A percentile compares a stretch with the other conserved stretches of the same genome.
Conservation (phyloP, 2,329 filamentous ascomycete species). For the Fusarium sp. region DNA sequence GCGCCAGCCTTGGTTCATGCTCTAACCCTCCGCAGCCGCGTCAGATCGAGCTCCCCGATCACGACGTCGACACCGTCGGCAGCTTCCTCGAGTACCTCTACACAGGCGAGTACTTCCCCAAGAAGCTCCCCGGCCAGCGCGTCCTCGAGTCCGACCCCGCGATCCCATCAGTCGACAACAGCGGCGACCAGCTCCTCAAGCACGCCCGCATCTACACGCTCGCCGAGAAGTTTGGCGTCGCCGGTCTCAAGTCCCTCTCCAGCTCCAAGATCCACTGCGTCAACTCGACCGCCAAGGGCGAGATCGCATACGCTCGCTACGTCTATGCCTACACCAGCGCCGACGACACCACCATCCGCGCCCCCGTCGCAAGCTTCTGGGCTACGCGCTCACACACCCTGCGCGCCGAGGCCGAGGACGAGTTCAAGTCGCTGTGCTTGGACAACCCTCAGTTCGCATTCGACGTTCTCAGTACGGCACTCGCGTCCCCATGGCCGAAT, state of each 20-base stretch:
- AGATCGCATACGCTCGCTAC: slow-evolving; percentile 88
- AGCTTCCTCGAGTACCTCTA: slow-evolving; percentile 55
- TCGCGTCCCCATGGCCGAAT: accelerated
- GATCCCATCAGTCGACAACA: slow-evolving; percentile 73
- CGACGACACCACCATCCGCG: slow-evolving; percentile 37
- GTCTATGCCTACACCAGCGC: slow-evolving; percentile 36
- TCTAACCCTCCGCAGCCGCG: slow-evolving; percentile 58
- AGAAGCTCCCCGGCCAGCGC: slow-evolving; percentile 68
- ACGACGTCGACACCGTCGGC: slow-evolving; percentile 49
- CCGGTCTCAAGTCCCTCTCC: slow-evolving; percentile 76
- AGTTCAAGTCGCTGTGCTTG: slow-evolving; percentile 85
- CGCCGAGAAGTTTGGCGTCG: slow-evolving; percentile 78
- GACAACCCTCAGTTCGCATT: slow-evolving; percentile 93
- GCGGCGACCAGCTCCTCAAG: slow-evolving; percentile 84
- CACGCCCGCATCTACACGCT: slow-evolving; percentile 92
- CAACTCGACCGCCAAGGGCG: slow-evolving; percentile 85
- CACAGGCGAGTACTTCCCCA: slow-evolving; percentile 72
- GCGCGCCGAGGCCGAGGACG: slow-evolving; percentile 83
- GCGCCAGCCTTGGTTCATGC: not conserved
- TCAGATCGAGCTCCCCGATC: slow-evolving; percentile 68
- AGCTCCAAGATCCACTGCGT: slow-evolving; percentile 93
- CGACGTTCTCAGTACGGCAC: slow-evolving; percentile 78
- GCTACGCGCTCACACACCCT: slow-evolving; percentile 68
- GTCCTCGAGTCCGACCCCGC: slow-evolving; percentile 74
- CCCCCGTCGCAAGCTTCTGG: slow-evolving; percentile 42